phyloP scores from a whole-genome alignment of 805 yeast species.

The Zygoascus biomembranicola region DNA sequence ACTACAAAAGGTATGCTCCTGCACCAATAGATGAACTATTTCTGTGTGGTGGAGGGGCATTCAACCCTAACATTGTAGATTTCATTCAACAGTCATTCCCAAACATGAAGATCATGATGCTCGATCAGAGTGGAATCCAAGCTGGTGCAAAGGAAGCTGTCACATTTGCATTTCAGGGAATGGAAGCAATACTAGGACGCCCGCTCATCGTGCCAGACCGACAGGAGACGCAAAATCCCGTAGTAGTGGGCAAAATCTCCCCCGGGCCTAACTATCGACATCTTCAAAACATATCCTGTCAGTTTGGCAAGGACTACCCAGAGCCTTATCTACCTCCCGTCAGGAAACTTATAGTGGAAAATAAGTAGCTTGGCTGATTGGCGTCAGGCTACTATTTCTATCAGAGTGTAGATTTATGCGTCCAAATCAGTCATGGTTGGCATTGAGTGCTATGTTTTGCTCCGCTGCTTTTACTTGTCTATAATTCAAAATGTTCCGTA shows the following conservation, averaged over 20 bases:
- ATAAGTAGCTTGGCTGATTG: not conserved
- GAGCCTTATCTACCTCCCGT: conserved; percentile 12
- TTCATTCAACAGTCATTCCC: conserved; percentile 17
- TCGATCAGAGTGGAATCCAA: conserved; percentile 14
- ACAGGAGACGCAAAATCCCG: conserved; percentile 18
- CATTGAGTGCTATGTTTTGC: too few relatives aligned
- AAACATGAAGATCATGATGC: conserved; percentile 15
- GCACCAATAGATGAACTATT: conserved; percentile 20
- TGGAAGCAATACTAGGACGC: conserved; percentile 22
- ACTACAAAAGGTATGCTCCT: conserved; percentile 16
- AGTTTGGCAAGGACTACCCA: conserved; percentile 9
- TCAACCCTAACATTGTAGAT: conserved; percentile 19
- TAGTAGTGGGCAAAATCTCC: conserved; percentile 22
- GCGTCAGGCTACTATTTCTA: too few relatives aligned
- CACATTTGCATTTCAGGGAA: conserved; percentile 23
- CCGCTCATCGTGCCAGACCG: conserved; percentile 20
- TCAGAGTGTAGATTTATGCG: too few relatives aligned
- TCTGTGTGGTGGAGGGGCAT: conserved; percentile 26
- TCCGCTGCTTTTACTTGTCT: too few relatives aligned
- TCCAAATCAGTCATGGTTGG: too few relatives aligned
- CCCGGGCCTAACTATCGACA: conserved; percentile 23
- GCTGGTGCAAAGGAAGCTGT: conserved; percentile 23
- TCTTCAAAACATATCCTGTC: conserved; percentile 15
- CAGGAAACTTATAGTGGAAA: conserved; percentile 9
- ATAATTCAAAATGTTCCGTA: too few relatives aligned